phyloP scores from a whole-genome alignment of 2,329 filamentous ascomycete genomes.

The Leptosphaerulina australis region DNA sequence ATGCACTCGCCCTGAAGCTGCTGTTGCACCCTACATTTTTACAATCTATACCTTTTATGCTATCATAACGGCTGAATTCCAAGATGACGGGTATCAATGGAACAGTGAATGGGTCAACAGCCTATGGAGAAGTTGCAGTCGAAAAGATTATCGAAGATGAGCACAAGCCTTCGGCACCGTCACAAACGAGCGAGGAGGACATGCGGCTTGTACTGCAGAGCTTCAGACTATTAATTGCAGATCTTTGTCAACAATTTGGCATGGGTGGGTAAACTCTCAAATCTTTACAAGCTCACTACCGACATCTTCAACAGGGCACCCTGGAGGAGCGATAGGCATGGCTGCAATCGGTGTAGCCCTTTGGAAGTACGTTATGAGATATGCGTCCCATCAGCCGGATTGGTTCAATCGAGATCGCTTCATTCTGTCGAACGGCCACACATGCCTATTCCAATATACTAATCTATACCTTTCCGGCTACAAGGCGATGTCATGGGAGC shows the following conservation, averaged over 20 bases:
- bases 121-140: slow-evolving; percentile 25
- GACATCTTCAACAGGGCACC: slow-evolving; percentile 1
- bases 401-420: slow-evolving; percentile 69
- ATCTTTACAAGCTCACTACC: slow-evolving; percentile 52
- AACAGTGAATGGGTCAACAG: slow-evolving; percentile 15
- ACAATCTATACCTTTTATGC: neutral
- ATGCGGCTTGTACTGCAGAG: slow-evolving; percentile 59
- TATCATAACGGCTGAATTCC: neutral
- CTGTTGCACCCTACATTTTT: neutral
- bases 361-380: slow-evolving; percentile 68
- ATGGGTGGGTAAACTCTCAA: too few species aligned
- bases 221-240: slow-evolving; percentile 69
- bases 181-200: slow-evolving; percentile 24
- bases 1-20: neutral
- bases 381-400: slow-evolving; percentile 60
- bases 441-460: slow-evolving; percentile 62
- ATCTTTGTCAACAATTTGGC: slow-evolving; percentile 70
- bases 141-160: slow-evolving; percentile 23
- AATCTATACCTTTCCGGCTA: slow-evolving; percentile 62
- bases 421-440: slow-evolving; percentile 65
- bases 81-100: slow-evolving; percentile 6
- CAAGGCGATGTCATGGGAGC: slow-evolving; percentile 61
- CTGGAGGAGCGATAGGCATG: slow-evolving; percentile 63
- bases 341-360: slow-evolving; percentile 65
- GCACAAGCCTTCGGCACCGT: slow-evolving; percentile 21